Conservation (phyloP, 768 basidiomycete genomes). For the Boletus edulis region DNA sequence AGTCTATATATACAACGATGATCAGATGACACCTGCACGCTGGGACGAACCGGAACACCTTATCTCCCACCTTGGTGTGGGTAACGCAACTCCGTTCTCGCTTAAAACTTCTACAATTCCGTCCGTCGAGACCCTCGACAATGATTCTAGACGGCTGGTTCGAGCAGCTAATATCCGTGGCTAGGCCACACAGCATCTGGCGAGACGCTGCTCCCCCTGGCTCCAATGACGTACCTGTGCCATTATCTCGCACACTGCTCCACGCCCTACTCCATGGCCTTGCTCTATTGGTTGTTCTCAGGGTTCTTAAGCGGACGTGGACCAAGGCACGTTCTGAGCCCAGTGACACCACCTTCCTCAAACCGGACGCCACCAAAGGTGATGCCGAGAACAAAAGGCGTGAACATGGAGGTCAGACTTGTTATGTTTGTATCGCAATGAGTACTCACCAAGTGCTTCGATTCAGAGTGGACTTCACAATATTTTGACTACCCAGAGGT, state of each 20-base stretch:
- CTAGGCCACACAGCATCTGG: not conserved
- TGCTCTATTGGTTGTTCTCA: slow-evolving; percentile 3
- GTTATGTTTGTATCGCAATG: not conserved
- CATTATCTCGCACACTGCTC: slow-evolving; percentile 12
- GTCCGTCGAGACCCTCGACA: not conserved
- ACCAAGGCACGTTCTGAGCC: not conserved
- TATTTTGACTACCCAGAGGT: slow-evolving; percentile 52
- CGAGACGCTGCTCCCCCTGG: not conserved
- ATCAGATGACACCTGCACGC: not conserved
- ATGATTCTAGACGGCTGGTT: slow-evolving; percentile 11
- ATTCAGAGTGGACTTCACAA: slow-evolving; percentile 52
- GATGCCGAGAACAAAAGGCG: slow-evolving; percentile 19
- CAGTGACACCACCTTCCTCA: not conserved
- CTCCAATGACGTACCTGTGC: slow-evolving; percentile 24
- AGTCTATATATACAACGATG: not conserved
- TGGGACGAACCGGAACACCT: not conserved
- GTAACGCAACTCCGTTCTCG: slow-evolving; percentile 1
- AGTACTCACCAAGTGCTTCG: not conserved
- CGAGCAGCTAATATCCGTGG: slow-evolving; percentile 9
- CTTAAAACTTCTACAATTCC: not conserved
- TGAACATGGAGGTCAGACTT: slow-evolving; percentile 21
- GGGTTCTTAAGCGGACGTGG: slow-evolving; percentile 15
- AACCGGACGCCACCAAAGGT: slow-evolving; percentile 1
- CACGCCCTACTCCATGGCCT: slow-evolving; percentile 15
- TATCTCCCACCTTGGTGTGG: not conserved